phyloP scores from a whole-genome alignment of 352 stramenopile genomes.

The Globisporangium mamillatum region DNA sequence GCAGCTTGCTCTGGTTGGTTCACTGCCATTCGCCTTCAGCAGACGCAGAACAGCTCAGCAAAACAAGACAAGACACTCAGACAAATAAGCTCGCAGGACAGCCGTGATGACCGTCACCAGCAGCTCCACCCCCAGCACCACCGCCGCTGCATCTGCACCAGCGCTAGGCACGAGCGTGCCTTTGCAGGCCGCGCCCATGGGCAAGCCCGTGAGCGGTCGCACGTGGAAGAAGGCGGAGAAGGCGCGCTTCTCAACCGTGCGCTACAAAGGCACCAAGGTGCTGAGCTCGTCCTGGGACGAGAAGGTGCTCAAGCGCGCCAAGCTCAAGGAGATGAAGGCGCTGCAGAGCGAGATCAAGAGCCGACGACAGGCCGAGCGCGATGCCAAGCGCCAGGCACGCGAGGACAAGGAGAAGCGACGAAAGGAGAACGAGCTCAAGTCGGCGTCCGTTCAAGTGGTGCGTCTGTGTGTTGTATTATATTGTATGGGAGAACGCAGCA shows the following conservation, averaged over 20 bases:
- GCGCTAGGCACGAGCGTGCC: slow-evolving; percentile 14
- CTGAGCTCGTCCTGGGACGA: slow-evolving; percentile 88
- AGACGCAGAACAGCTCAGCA: background rate
- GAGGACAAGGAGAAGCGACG: slow-evolving; percentile 87
- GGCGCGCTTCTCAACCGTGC: slow-evolving; percentile 68
- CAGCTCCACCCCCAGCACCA: slow-evolving; percentile 21
- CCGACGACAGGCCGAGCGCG: slow-evolving; percentile 63
- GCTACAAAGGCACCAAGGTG: slow-evolving; percentile 73
- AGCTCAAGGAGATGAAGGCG: slow-evolving; percentile 82
- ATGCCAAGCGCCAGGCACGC: slow-evolving; percentile 69
- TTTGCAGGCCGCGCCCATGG: slow-evolving; percentile 36
- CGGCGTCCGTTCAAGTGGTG: slow-evolving; percentile 82
- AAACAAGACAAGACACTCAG: background rate
- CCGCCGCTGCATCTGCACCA: background rate
- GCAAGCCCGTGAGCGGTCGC: slow-evolving; percentile 69
- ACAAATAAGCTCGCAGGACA: background rate
- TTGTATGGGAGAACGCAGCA: background rate
- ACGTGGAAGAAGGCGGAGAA: slow-evolving; percentile 86
- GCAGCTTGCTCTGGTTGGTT: slow-evolving; percentile 23
- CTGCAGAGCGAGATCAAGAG: slow-evolving; percentile 81
- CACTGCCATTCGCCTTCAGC: background rate
- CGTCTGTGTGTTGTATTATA: slow-evolving; percentile 25
- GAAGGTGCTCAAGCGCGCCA: slow-evolving; percentile 77
- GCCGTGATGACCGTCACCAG: slow-evolving; percentile 15
- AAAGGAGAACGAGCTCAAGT: slow-evolving; percentile 90